Conservation (phyloP, 495 filamentous ascomycete genomes). For the Penicillium paxilli region DNA sequence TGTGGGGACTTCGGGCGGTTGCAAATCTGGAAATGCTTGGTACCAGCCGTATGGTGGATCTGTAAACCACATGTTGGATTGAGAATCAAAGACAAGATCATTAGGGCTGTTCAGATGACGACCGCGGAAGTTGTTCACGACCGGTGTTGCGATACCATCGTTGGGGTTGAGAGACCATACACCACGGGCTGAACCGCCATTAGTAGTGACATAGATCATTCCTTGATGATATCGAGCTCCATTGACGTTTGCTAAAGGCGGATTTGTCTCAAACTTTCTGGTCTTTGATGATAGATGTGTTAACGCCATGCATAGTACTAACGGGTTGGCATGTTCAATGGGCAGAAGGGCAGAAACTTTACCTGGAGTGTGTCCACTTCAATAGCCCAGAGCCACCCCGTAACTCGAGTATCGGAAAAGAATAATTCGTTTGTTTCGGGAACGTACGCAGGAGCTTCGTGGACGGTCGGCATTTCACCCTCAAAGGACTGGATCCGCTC, state of each 20-base stretch:
- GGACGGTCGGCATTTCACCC: slow-evolving; percentile 7
- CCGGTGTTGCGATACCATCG: slow-evolving; percentile 1
- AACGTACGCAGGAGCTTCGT: slow-evolving; percentile 13
- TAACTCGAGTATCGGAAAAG: slow-evolving; percentile 6
- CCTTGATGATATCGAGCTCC: slow-evolving; percentile 13
- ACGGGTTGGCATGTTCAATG: too few species aligned
- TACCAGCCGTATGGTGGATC: slow-evolving; percentile 16
- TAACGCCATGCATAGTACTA: too few species aligned
- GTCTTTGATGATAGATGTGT: neutral
- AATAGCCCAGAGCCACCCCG: slow-evolving; percentile 15
- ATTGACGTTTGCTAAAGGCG: slow-evolving; percentile 11
- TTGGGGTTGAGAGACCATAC: slow-evolving; percentile 7
- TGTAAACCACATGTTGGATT: slow-evolving; percentile 15
- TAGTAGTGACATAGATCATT: slow-evolving; percentile 6
- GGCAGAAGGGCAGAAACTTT: neutral
- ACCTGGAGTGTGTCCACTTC: slow-evolving; percentile 11
- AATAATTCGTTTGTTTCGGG: slow-evolving; percentile 15
- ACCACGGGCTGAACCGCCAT: slow-evolving; percentile 10
- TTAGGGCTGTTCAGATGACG: slow-evolving; percentile 16
- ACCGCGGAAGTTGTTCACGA: slow-evolving; percentile 14
- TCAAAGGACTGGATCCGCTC: slow-evolving; percentile 14
- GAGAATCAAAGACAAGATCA: slow-evolving; percentile 11
- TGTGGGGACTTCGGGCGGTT: slow-evolving; percentile 10
- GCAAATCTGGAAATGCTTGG: slow-evolving; percentile 6
- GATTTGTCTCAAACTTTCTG: slow-evolving; percentile 6